Conservation (phyloP, 1,139 yeast genomes). For the Protomyces inundatus region DNA sequence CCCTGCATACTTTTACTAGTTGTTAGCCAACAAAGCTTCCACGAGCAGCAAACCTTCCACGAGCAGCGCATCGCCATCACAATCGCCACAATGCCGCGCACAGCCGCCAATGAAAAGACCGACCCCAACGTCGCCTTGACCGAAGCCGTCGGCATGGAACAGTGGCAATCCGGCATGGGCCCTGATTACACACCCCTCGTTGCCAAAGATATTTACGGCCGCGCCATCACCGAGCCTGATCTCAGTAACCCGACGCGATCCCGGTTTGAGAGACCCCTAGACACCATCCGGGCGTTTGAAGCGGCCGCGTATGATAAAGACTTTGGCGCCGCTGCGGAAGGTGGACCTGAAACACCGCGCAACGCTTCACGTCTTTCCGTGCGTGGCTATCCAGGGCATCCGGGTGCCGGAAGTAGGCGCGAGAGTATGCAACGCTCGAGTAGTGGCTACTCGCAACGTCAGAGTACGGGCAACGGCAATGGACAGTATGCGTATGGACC, state of each 20-base stretch:
- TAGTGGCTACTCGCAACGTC: constrained; percentile 1
- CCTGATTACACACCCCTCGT: constrained; percentile 11
- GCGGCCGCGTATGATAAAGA: constrained; percentile 54
- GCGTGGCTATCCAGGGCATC: not conserved
- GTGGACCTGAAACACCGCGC: constrained; percentile 6
- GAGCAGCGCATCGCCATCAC: not conserved
- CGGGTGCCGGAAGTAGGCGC: not conserved
- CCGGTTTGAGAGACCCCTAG: constrained; percentile 91
- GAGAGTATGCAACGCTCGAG: constrained; percentile 5
- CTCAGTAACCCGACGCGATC: constrained; percentile 86
- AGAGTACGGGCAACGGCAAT: constrained; percentile 2
- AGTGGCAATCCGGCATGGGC: constrained; percentile 18
- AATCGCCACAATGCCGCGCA: not conserved
- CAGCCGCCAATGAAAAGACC: constrained; percentile 9
- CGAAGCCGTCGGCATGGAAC: constrained; percentile 23
- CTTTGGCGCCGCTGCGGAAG: constrained; percentile 6
- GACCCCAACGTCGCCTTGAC: constrained; percentile 27
- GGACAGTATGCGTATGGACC: constrained; percentile 12
- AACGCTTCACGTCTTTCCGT: constrained; percentile 8
- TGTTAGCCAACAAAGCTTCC: too few species aligned
- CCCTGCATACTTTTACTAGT: too few species aligned
- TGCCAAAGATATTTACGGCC: constrained; percentile 70
- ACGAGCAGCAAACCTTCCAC: too few species aligned
- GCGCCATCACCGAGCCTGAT: constrained; percentile 63
- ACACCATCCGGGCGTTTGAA: constrained; percentile 88